phyloP scores from a whole-genome alignment of 2,329 filamentous ascomycete genomes.

The Cladosporium sp. region DNA sequence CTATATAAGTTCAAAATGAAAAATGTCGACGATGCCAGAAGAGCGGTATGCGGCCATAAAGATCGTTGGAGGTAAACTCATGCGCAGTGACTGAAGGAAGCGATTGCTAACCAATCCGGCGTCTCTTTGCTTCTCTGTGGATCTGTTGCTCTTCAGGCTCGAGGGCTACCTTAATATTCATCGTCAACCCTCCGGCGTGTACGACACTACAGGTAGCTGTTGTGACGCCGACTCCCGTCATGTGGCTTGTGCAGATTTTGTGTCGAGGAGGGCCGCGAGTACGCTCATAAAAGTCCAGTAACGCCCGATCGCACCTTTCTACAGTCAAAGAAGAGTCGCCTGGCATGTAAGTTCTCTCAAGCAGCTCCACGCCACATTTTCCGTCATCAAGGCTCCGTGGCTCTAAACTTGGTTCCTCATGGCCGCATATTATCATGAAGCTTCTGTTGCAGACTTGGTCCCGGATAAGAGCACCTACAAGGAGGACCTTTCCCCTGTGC shows the following conservation, averaged over 20 bases:
- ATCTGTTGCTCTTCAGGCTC: background rate
- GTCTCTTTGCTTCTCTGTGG: background rate
- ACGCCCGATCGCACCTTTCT: background rate
- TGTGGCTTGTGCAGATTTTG: background rate
- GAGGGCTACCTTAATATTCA: background rate
- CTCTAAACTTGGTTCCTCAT: background rate
- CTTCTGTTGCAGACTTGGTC: background rate
- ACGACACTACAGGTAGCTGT: background rate
- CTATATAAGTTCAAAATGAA: too few species aligned
- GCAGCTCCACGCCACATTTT: background rate
- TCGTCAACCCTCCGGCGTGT: background rate
- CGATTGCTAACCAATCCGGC: background rate
- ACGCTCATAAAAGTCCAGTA: background rate
- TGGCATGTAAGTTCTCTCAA: background rate
- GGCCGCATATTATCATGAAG: background rate
- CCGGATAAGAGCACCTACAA: background rate
- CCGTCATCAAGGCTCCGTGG: background rate
- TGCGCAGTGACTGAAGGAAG: background rate
- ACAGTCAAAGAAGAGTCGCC: background rate
- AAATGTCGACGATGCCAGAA: too few species aligned
- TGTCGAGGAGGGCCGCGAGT: background rate
- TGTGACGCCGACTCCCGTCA: background rate
- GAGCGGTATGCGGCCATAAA: too few species aligned
- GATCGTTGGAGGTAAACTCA: too few species aligned
- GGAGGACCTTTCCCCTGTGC: background rate